A percentile compares a stretch with the other conserved stretches of the same genome.
These are phyloP conservation scores for Apiotrichum veenhuisii DNA, from an alignment of 1,284 basidiomycete species.

Conservation along the genomic window DNA sequence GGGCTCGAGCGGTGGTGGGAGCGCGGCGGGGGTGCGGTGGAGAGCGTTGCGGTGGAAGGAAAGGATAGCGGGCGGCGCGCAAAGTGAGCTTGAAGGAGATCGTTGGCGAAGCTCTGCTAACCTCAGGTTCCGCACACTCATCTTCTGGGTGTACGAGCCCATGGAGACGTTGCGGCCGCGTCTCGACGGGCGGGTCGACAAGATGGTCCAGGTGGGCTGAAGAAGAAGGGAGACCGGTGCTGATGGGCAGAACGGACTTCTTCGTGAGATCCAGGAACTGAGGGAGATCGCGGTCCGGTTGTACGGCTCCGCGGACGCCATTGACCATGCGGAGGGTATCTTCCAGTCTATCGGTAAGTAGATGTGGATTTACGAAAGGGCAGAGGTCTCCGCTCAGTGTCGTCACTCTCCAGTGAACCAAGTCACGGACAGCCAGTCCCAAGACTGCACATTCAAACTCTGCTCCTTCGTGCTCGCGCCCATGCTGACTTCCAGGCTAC, in stretches of 20 bases:
- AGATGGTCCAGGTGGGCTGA: constrained; percentile 75
- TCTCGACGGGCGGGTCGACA: constrained; percentile 75
- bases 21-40: constrained; percentile 59
- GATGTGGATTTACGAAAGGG: too few relatives aligned
- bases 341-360: constrained; percentile 86
- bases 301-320: constrained; percentile 36
- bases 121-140: constrained; percentile 71
- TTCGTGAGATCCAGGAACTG: constrained; percentile 70
- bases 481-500: constrained; percentile 64
- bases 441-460: too few relatives aligned
- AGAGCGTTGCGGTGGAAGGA: constrained; percentile 51
- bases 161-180: constrained; percentile 62
- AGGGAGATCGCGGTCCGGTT: constrained; percentile 44
- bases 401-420: too few relatives aligned
- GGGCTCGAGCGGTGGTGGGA: constrained; percentile 76
- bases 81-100: constrained; percentile 11
- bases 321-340: constrained; percentile 60
- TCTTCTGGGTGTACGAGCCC: constrained; percentile 89
- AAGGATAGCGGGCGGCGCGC: constrained; percentile 12
- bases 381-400: too few relatives aligned
- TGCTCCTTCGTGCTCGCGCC: too few relatives aligned
- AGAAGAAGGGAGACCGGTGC: background rate
- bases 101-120: background rate
- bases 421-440: too few relatives aligned
- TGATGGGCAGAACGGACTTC: constrained; percentile 63